phyloP scores from a whole-genome alignment of 306 rosid genomes.

The Adenanthera pavonina region DNA sequence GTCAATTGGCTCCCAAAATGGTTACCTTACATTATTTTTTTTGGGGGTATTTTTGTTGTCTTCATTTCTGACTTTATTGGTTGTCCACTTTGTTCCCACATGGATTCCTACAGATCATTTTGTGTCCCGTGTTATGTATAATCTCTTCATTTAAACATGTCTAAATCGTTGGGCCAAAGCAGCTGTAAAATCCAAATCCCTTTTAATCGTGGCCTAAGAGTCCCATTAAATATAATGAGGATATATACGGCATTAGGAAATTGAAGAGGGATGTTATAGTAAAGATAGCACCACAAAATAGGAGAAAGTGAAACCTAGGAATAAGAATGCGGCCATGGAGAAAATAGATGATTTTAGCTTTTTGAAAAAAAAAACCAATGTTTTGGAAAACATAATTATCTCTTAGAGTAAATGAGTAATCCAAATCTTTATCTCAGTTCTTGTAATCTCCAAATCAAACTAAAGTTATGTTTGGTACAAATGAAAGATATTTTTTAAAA shows the following conservation, averaged over 20 bases:
- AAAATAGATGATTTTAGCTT: too few relatives aligned
- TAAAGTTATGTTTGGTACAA: too few relatives aligned
- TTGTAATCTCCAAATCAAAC: too few relatives aligned
- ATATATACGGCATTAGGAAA: not conserved
- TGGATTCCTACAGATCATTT: not conserved
- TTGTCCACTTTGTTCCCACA: not conserved
- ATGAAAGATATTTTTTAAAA: too few relatives aligned
- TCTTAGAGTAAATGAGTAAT: too few relatives aligned
- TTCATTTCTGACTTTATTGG: not conserved
- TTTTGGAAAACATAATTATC: too few relatives aligned
- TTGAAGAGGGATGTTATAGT: not conserved
- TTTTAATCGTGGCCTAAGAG: not conserved
- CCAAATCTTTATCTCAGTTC: too few relatives aligned
- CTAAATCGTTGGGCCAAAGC: not conserved
- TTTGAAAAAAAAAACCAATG: too few relatives aligned
- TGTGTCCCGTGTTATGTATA: not conserved
- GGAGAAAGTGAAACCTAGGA: not conserved
- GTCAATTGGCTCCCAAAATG: not conserved
- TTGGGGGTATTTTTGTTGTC: not conserved
- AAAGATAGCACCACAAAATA: not conserved
- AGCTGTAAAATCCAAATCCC: not conserved
- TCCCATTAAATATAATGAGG: not conserved
- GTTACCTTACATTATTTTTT: not conserved
- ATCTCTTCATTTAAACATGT: not conserved
- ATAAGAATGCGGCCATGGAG: not conserved